Evolutionary conservation across 768 basidiomycete species (phyloP).

Genomic region (Mycena rebaudengoi): DNA sequence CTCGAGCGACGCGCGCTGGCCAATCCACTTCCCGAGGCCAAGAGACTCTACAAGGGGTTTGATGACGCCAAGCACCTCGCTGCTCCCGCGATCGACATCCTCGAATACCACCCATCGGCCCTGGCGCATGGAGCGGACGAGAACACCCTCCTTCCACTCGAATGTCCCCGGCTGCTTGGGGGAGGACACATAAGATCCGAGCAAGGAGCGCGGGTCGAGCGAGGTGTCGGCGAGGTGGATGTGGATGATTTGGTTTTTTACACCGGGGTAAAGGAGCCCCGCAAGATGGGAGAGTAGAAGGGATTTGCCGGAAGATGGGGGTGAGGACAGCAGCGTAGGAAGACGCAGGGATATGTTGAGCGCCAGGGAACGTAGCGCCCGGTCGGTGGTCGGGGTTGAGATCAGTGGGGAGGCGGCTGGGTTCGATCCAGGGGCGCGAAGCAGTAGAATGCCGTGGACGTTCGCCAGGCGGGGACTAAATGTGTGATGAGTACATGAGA

Average conservation of each 20-base stretch:
- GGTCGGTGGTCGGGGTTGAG: conserved; percentile 65
- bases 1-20: conserved; percentile 71
- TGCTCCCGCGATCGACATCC: conserved; percentile 90
- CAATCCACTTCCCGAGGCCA: conserved; percentile 75
- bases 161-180: conserved; percentile 85
- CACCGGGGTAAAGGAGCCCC: conserved; percentile 63
- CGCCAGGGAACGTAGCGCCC: conserved; percentile 69
- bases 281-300: conserved; percentile 83
- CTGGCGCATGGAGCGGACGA: conserved; percentile 88
- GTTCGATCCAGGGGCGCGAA: conserved; percentile 50
- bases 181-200: conserved; percentile 94
- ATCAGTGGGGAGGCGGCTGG: conserved; percentile 55
- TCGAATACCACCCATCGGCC: conserved; percentile 95
- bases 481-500: conserved; percentile 23
- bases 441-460: conserved; percentile 72
- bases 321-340: conserved; percentile 84
- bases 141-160: conserved; percentile 95
- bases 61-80: conserved; percentile 87
- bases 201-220: conserved; percentile 89
- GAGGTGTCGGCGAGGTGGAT: conserved; percentile 96
- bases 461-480: conserved; percentile 64
- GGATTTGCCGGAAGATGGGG: conserved; percentile 90
- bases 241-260: conserved; percentile 75
- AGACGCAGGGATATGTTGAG: conserved; percentile 70
- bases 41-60: conserved; percentile 85